These are phyloP conservation scores for Erodium maritimum DNA, from an alignment of 345 rosid genomes.

Conservation along the genomic window DNA sequence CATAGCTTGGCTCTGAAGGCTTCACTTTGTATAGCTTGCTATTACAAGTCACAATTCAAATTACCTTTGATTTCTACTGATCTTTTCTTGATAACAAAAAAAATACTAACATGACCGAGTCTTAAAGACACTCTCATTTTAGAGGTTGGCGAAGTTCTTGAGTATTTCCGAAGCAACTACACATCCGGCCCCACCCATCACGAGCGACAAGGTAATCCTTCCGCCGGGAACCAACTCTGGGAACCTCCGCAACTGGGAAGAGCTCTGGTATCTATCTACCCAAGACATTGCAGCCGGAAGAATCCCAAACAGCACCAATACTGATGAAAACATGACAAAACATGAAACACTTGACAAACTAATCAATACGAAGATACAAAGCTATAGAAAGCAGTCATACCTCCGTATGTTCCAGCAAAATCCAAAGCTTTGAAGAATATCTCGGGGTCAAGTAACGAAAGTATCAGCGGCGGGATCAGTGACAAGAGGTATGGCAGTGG, in stretches of 20 bases:
- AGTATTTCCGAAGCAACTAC: constrained; percentile 53
- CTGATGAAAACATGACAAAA: constrained; percentile 23
- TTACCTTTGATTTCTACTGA: too few relatives aligned
- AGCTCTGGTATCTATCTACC: constrained; percentile 60
- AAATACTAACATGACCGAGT: too few relatives aligned
- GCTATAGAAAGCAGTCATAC: constrained; percentile 15
- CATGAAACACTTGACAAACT: not conserved
- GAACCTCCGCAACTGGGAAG: constrained; percentile 20
- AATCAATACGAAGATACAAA: not conserved
- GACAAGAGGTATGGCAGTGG: constrained; percentile 64
- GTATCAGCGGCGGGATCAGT: constrained; percentile 58
- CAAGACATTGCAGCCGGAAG: constrained; percentile 92
- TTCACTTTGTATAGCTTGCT: too few relatives aligned
- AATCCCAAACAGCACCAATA: constrained; percentile 66
- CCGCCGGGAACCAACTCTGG: constrained; percentile 70
- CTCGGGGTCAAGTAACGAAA: constrained; percentile 74
- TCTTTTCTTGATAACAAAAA: too few relatives aligned
- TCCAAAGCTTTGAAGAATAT: constrained; percentile 90
- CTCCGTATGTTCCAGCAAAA: constrained; percentile 95
- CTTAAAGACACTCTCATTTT: too few relatives aligned
- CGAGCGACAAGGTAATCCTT: constrained; percentile 40
- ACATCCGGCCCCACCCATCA: constrained; percentile 52
- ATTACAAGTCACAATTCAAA: too few relatives aligned
- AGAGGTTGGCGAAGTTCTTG: constrained; percentile 11
- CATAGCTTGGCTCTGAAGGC: too few relatives aligned